Conservation (phyloP, 768 basidiomycete species). For the Basidioascus undulatus region DNA sequence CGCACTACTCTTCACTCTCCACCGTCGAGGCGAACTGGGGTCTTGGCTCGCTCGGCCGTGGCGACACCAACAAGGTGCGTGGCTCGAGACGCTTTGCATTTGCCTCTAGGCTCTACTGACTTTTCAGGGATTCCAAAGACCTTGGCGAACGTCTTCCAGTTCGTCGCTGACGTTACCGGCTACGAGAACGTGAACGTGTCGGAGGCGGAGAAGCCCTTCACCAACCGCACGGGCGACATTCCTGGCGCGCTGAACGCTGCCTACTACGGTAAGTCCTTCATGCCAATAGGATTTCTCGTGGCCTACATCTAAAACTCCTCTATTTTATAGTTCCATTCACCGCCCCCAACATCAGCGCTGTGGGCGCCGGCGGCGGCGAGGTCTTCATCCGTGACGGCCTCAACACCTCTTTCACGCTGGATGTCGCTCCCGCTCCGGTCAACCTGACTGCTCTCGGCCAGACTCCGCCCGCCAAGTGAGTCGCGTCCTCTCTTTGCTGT, state of each 20-base stretch:
- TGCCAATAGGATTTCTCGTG: conserved; percentile 12
- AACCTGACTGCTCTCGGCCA: conserved; percentile 18
- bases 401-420: conserved; percentile 19
- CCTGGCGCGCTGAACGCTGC: conserved; percentile 23
- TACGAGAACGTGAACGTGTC: conserved; percentile 23
- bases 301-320: conserved; percentile 18
- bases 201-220: conserved; percentile 17
- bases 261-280: too few species aligned
- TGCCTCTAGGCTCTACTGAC: too few species aligned
- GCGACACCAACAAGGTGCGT: conserved; percentile 6
- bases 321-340: conserved; percentile 26
- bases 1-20: conserved; percentile 33
- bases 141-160: conserved; percentile 27
- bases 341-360: conserved; percentile 22
- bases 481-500: too few species aligned
- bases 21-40: conserved; percentile 38
- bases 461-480: not conserved
- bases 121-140: too few species aligned
- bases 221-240: conserved; percentile 23
- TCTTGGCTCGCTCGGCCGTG: conserved; percentile 19
- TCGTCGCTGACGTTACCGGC: conserved; percentile 27
- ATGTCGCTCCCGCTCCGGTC: conserved; percentile 20
- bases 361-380: conserved; percentile 24
- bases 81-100: too few species aligned
- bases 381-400: conserved; percentile 21